phyloP scores from a whole-genome alignment of 495 filamentous ascomycete species.

The Aspergillus coremiiformis region DNA sequence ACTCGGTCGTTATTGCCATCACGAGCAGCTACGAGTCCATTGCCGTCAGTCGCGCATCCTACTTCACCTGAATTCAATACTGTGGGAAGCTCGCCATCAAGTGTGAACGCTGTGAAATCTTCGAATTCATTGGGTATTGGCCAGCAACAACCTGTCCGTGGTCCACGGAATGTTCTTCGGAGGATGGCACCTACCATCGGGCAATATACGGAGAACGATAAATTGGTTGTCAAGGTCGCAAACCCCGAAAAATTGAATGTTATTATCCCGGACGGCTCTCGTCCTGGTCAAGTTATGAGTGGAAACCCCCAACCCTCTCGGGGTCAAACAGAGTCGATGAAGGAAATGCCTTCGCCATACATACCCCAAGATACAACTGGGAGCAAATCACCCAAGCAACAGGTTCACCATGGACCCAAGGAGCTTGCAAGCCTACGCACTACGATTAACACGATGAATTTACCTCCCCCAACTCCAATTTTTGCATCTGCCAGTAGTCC shows the following conservation, averaged over 20 bases:
- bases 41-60: slow-evolving; percentile 4
- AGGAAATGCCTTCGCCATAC: slow-evolving; percentile 5
- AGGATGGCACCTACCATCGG: slow-evolving; percentile 39
- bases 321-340: slow-evolving; percentile 4
- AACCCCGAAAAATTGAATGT: slow-evolving; percentile 28
- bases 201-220: slow-evolving; percentile 22
- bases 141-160: slow-evolving; percentile 11
- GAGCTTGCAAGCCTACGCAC: slow-evolving; percentile 42
- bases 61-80: slow-evolving; percentile 3
- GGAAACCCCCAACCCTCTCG: background rate
- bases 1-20: slow-evolving; percentile 28
- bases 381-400: slow-evolving; percentile 12
- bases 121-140: slow-evolving; percentile 4
- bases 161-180: slow-evolving; percentile 37
- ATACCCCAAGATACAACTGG: slow-evolving; percentile 8
- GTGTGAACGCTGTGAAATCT: slow-evolving; percentile 12
- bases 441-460: slow-evolving; percentile 46
- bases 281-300: slow-evolving; percentile 6
- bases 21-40: slow-evolving; percentile 21
- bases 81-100: slow-evolving; percentile 14
- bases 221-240: slow-evolving; percentile 1
- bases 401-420: slow-evolving; percentile 25
- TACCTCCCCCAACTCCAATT: slow-evolving; percentile 58
- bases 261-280: slow-evolving; percentile 25
- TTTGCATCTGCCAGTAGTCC: slow-evolving; percentile 71